Evolutionary conservation across 2,329 filamentous ascomycete genomes (phyloP).

Genomic region (Talaromyces sp.): DNA sequence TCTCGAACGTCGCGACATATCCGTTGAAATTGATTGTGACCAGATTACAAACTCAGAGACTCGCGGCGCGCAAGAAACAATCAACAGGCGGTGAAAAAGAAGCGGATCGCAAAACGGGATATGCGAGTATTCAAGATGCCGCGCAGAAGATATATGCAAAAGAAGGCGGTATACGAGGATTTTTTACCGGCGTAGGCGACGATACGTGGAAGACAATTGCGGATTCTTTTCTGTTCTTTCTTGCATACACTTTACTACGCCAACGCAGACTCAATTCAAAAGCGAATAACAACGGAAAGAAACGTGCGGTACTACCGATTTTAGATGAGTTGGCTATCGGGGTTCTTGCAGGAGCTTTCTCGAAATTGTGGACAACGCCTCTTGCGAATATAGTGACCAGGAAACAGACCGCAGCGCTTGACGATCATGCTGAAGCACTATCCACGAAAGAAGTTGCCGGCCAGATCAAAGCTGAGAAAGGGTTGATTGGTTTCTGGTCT

Average conservation of each 20-base stretch:
- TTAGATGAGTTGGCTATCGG: slow-evolving; percentile 72
- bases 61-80: slow-evolving; percentile 43
- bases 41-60: slow-evolving; percentile 72
- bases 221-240: slow-evolving; percentile 82
- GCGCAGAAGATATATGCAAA: slow-evolving; percentile 64
- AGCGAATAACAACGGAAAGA: slow-evolving; percentile 23
- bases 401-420: slow-evolving; percentile 64
- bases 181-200: slow-evolving; percentile 64
- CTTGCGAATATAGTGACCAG: slow-evolving; percentile 77
- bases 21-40: slow-evolving; percentile 79
- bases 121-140: slow-evolving; percentile 65
- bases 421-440: slow-evolving; percentile 26
- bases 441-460: slow-evolving; percentile 57
- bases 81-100: slow-evolving; percentile 12
- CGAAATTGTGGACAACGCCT: slow-evolving; percentile 73
- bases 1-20: slow-evolving; percentile 75
- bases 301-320: slow-evolving; percentile 50
- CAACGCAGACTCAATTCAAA: slow-evolving; percentile 43
- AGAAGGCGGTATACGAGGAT: slow-evolving; percentile 71
- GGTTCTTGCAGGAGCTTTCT: slow-evolving; percentile 64
- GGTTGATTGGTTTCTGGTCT: slow-evolving; percentile 75
- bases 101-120: slow-evolving; percentile 57
- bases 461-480: slow-evolving; percentile 65
- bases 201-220: slow-evolving; percentile 65
- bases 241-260: slow-evolving; percentile 65